Evolutionary conservation across 2,329 filamentous ascomycete species (phyloP), one percentile per base, ranked within the genome.

Genomic region (Fusarium circinatum): DNA sequence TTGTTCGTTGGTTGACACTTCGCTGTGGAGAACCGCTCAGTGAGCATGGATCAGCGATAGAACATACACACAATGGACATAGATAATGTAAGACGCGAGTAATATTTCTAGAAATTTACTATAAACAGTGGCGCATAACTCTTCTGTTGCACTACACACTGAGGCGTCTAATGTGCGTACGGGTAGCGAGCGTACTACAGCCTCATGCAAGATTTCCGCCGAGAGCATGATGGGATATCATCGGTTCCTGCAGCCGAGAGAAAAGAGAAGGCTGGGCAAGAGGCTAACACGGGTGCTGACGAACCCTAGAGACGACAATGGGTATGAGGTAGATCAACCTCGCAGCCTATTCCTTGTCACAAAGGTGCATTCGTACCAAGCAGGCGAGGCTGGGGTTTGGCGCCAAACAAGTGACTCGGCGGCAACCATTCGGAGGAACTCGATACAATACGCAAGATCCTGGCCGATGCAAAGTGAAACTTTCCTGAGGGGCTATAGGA

Each of bases 181-280:
- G 42, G 65, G 44, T 42, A 68, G 62, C 48, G 54, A 69, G 57
- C 65, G 56, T 73, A 63, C 73, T 70, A 70, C 72, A 74, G 62
- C 65, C 71, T 60, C 65, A 78, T 80, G 79, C 78, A 79, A 79
- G 78, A 80, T 80, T 70, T 74, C 75, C 75, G 71, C 70, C 65
- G 71, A 66, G 70, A 72, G 69, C 70, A 77, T 74, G 52, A 52
- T 73, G 47, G 71, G 59, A 66, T 74, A 62, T 65, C 70, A 65
- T 74, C 65, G 62, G 58, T 66, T 60, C 70, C 62, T 71, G 63
- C 62, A 58, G 61, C 62, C 49, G 64, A 70, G 42, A 52, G 56
- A 63, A 66, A 62, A 48, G 62, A 68, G 57, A 65, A 66, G 62
- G 67, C 55, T 70, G 63, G 67, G 52, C 63, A 60, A 52, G 34